Percentiles rank a stretch among this genome's conserved stretches.
These are phyloP conservation scores for Pseudogymnoascus sp. DNA, from an alignment of 2,329 filamentous ascomycete species.

Conservation along the genomic window DNA sequence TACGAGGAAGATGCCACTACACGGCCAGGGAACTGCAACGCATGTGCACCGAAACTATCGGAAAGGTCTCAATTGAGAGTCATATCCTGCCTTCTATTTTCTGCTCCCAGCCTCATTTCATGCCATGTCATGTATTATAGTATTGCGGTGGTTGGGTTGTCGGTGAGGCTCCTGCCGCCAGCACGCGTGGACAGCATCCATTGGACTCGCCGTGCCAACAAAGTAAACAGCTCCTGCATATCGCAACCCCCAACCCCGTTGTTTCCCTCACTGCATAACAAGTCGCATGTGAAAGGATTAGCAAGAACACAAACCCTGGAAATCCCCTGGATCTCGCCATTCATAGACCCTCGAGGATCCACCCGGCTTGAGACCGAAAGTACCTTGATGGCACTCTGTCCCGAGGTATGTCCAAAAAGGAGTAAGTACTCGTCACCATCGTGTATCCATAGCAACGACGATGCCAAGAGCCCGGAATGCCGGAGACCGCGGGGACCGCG, in stretches of 20 bases:
- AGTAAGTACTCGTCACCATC: constrained; percentile 5
- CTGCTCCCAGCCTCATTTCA: constrained; percentile 2
- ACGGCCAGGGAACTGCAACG: not conserved
- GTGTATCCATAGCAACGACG: not conserved
- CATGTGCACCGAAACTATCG: not conserved
- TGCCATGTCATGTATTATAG: not conserved
- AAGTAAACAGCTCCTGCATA: constrained; percentile 8
- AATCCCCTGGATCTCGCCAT: constrained; percentile 9
- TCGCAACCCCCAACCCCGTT: not conserved
- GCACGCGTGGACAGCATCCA: constrained; percentile 1
- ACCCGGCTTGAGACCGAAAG: not conserved
- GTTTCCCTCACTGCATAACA: constrained; percentile 1
- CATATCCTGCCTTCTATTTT: not conserved
- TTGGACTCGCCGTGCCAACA: not conserved
- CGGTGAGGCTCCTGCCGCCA: constrained; percentile 7
- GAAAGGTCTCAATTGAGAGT: constrained; percentile 4
- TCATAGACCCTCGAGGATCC: constrained; percentile 5
- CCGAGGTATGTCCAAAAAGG: not conserved
- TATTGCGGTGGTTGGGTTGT: constrained; percentile 2
- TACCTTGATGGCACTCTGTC: constrained; percentile 5
- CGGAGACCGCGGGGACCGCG: not conserved
- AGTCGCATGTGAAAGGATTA: constrained; percentile 7
- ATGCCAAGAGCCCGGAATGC: not conserved
- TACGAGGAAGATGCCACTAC: not conserved
- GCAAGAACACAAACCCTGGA: constrained; percentile 1